Conservation (phyloP, 768 basidiomycete genomes). For the Leccinum obscurum region DNA sequence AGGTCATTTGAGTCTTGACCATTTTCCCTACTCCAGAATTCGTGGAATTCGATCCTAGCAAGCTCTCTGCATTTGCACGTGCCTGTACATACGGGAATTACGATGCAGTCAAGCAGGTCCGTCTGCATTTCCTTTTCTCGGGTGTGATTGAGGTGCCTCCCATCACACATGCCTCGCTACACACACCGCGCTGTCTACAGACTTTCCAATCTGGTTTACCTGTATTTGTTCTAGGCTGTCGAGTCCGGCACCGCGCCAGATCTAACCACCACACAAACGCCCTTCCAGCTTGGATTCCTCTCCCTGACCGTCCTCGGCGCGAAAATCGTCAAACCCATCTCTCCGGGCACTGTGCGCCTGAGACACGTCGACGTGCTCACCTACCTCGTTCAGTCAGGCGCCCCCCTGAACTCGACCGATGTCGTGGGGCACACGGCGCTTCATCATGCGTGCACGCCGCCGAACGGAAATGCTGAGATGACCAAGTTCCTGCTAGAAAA, state of each 20-base stretch:
- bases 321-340: constrained; percentile 30
- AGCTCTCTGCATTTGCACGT: constrained; percentile 24
- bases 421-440: constrained; percentile 52
- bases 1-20: not conserved
- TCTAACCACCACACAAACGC: constrained; percentile 41
- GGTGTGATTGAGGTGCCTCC: not conserved
- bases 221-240: constrained; percentile 18
- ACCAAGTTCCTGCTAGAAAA: constrained; percentile 41
- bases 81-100: constrained; percentile 28
- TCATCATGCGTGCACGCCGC: constrained; percentile 42
- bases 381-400: constrained; percentile 43
- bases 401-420: constrained; percentile 42
- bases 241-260: constrained; percentile 37
- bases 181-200: not conserved
- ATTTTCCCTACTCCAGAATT: constrained; percentile 18
- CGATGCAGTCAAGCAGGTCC: constrained; percentile 22
- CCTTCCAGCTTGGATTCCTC: constrained; percentile 45
- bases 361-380: constrained; percentile 39
- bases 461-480: constrained; percentile 30
- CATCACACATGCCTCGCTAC: not conserved
- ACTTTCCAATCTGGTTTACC: not conserved
- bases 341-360: constrained; percentile 11
- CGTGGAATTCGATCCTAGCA: constrained; percentile 14
- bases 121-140: not conserved
- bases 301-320: constrained; percentile 42